Conservation (phyloP, 306 rosid genomes). For the Coriaria nepalensis region DNA sequence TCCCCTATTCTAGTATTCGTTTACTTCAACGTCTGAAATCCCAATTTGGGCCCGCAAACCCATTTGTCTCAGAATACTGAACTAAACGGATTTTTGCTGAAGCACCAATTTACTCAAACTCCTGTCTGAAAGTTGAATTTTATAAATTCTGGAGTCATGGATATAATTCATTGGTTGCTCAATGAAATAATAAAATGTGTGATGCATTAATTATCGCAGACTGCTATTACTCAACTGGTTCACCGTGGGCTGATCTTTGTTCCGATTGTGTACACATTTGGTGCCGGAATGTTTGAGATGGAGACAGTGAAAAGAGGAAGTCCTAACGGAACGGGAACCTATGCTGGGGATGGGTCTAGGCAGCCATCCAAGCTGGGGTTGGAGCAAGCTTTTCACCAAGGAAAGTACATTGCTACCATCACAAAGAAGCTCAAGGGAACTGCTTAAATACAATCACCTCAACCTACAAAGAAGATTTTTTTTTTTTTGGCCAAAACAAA, state of each 20-base stretch:
- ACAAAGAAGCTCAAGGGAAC: constrained; percentile 88
- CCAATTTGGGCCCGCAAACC: no score
- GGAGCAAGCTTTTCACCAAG: constrained; percentile 88
- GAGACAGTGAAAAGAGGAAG: constrained; percentile 91
- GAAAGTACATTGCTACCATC: constrained; percentile 69
- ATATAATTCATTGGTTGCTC: no score
- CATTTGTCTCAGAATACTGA: no score
- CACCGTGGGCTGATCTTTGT: constrained; percentile 91
- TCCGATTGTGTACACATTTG: constrained; percentile 85
- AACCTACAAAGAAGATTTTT: neutral
- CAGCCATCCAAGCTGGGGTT: constrained; percentile 74
- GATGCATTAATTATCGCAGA: constrained; percentile 20
- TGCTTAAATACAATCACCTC: constrained; percentile 20
- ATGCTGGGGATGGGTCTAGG: constrained; percentile 85
- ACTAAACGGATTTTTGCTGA: no score
- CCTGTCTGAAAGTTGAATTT: no score
- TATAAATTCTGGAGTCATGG: no score
- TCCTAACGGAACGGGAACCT: constrained; percentile 93
- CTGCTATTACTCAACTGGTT: constrained; percentile 92
- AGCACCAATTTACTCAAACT: no score
- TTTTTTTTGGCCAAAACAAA: no score
- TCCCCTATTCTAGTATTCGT: neutral
- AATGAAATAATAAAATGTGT: neutral
- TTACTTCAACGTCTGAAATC: no score
- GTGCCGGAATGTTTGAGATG: constrained; percentile 96